Percentiles rank a stretch among this genome's conserved stretches.
phyloP scores from a whole-genome alignment of 108 stramenopile genomes.

The Nannochloropsis granulata region DNA sequence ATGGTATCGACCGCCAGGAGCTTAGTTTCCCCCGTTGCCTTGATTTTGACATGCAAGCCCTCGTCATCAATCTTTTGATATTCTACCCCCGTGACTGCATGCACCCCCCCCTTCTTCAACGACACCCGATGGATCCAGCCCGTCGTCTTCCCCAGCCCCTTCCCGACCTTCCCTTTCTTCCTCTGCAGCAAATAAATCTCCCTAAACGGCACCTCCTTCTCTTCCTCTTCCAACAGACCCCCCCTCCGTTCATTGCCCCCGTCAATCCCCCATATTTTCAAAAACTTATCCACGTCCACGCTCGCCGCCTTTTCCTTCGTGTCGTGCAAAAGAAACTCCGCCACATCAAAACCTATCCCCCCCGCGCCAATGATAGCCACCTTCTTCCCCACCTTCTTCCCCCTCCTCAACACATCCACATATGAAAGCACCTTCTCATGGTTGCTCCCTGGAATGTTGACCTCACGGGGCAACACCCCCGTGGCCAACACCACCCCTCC shows the following conservation, averaged over 20 bases:
- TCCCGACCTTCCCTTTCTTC: conserved; percentile 75
- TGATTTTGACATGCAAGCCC: conserved; percentile 62
- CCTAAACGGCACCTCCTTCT: conserved; percentile 31
- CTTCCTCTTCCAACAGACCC: conserved; percentile 1
- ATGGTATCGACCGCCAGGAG: conserved; percentile 81
- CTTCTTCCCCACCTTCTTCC: conserved; percentile 57
- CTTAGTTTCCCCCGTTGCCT: conserved; percentile 20
- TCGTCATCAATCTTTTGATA: conserved; percentile 78
- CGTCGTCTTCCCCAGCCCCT: conserved; percentile 62
- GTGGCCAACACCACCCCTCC: conserved; percentile 74
- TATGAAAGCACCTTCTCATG: conserved; percentile 83
- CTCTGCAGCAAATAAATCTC: conserved; percentile 74
- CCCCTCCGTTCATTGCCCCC: conserved; percentile 17
- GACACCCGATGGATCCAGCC: conserved; percentile 94
- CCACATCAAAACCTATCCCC: conserved; percentile 95
- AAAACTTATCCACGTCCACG: conserved; percentile 46
- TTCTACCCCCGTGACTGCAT: conserved; percentile 59
- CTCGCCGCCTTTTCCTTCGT: not conserved
- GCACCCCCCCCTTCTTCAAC: conserved; percentile 61
- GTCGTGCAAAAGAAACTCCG: conserved; percentile 70
- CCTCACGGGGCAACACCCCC: conserved; percentile 65
- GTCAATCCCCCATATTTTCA: conserved; percentile 87
- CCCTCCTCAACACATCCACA: conserved; percentile 65
- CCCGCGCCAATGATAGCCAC: conserved; percentile 94
- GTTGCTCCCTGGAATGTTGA: conserved; percentile 57